Conservation (phyloP, 805 yeast genomes). For the Grigorovia transvaalensis region DNA sequence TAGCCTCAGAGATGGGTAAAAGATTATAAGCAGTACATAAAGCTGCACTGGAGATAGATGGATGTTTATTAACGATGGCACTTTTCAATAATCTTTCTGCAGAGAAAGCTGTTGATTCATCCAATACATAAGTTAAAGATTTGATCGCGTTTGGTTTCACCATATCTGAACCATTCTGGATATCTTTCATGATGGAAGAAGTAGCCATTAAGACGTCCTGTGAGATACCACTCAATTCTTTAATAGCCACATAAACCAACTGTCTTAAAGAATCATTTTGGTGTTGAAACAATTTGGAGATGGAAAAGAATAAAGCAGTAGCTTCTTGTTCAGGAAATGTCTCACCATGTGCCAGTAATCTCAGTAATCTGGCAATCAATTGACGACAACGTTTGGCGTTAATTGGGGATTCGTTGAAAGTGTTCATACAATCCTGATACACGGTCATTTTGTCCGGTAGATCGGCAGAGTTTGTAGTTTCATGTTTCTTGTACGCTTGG, state of each 20-base stretch:
- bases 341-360: conserved; percentile 79
- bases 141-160: conserved; percentile 94
- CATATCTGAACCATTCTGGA: conserved; percentile 75
- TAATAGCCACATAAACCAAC: conserved; percentile 85
- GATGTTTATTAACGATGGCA: conserved; percentile 84
- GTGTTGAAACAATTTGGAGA: conserved; percentile 91
- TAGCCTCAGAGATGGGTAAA: conserved; percentile 80
- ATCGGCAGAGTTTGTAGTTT: conserved; percentile 56
- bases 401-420: conserved; percentile 85
- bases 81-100: conserved; percentile 88
- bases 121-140: conserved; percentile 81
- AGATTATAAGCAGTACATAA: conserved; percentile 83
- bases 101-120: conserved; percentile 81
- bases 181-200: conserved; percentile 95
- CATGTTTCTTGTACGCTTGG: conserved; percentile 71
- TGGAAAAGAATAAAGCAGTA: conserved; percentile 84
- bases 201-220: conserved; percentile 96
- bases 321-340: conserved; percentile 81
- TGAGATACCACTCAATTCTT: conserved; percentile 75
- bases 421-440: conserved; percentile 87
- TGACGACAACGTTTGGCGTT: conserved; percentile 79
- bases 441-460: conserved; percentile 94
- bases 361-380: conserved; percentile 69
- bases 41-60: conserved; percentile 87
- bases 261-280: conserved; percentile 77